phyloP scores from a whole-genome alignment of 1,284 basidiomycete species.

The Ustilago loliicola region DNA sequence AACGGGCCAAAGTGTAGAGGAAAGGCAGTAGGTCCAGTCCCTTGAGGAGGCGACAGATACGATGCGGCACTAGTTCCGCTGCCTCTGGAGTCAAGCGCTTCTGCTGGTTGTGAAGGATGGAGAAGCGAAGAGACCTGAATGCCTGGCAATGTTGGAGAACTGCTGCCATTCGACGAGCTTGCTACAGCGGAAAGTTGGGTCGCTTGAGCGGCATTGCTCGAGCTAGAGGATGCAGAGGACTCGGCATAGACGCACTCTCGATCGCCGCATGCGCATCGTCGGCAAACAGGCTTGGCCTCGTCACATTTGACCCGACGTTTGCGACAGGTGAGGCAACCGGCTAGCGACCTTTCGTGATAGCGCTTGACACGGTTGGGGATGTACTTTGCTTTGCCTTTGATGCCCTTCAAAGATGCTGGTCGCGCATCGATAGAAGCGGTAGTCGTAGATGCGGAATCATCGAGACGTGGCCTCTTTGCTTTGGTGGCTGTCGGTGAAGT shows the following conservation, averaged over 20 bases:
- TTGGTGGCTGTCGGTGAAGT: background rate
- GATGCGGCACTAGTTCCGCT: background rate
- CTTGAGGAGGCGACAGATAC: slow-evolving; percentile 15
- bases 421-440: background rate
- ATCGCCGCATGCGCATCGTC: slow-evolving; percentile 42
- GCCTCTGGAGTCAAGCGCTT: background rate
- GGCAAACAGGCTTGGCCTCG: slow-evolving; percentile 39
- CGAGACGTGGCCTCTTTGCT: slow-evolving; percentile 11
- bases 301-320: slow-evolving; percentile 52
- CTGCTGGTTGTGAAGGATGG: slow-evolving; percentile 16
- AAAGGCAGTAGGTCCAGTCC: slow-evolving; percentile 3
- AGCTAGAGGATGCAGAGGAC: background rate
- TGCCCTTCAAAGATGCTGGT: slow-evolving; percentile 31
- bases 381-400: slow-evolving; percentile 50
- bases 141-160: slow-evolving; percentile 10
- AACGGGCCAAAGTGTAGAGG: background rate
- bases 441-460: background rate
- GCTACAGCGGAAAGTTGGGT: background rate
- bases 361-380: slow-evolving; percentile 48
- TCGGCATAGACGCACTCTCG: slow-evolving; percentile 44
- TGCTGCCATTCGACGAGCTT: background rate
- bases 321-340: slow-evolving; percentile 46
- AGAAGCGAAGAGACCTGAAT: slow-evolving; percentile 38
- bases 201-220: background rate
- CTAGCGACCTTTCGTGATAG: slow-evolving; percentile 47